phyloP scores from a whole-genome alignment of 2,329 filamentous ascomycete genomes.

The Byssochlamys sp. region DNA sequence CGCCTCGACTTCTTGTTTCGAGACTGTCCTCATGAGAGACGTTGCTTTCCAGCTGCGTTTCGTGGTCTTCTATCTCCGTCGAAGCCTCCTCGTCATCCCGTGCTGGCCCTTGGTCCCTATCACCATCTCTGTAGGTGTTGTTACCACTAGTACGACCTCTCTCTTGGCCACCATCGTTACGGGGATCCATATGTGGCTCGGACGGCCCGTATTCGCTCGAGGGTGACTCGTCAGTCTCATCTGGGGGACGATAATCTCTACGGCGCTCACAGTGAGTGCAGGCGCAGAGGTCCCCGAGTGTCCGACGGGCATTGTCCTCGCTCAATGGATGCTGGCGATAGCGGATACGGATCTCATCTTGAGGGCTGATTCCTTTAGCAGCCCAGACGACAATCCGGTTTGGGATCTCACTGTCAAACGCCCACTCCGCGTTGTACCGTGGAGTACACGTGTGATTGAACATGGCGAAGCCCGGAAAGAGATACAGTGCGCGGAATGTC shows the following conservation, averaged over 20 bases:
- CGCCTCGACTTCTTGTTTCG: background rate
- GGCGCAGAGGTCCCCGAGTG: background rate
- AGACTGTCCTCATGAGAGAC: background rate
- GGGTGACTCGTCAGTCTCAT: background rate
- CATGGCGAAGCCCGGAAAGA: slow-evolving; percentile 23
- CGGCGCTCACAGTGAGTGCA: background rate
- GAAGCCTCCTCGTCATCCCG: background rate
- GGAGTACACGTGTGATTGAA: slow-evolving; percentile 20
- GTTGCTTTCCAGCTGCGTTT: background rate
- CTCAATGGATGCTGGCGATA: slow-evolving; percentile 7
- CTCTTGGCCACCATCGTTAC: background rate
- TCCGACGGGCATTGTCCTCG: background rate
- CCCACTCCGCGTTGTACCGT: slow-evolving; percentile 20
- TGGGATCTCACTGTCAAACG: slow-evolving; percentile 16
- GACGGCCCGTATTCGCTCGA: background rate
- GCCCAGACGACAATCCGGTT: slow-evolving; percentile 24
- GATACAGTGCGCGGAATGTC: slow-evolving; percentile 19
- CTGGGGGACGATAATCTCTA: background rate
- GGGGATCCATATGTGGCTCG: background rate
- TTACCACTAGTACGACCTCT: background rate
- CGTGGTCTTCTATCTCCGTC: background rate
- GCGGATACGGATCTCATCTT: slow-evolving; percentile 18
- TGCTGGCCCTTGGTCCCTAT: background rate
- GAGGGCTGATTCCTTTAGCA: slow-evolving; percentile 11
- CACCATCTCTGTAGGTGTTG: background rate